Evolutionary conservation across 345 rosid species (phyloP), one percentile per base, ranked within the genome.

Genomic region (Eutrema japonicum): DNA sequence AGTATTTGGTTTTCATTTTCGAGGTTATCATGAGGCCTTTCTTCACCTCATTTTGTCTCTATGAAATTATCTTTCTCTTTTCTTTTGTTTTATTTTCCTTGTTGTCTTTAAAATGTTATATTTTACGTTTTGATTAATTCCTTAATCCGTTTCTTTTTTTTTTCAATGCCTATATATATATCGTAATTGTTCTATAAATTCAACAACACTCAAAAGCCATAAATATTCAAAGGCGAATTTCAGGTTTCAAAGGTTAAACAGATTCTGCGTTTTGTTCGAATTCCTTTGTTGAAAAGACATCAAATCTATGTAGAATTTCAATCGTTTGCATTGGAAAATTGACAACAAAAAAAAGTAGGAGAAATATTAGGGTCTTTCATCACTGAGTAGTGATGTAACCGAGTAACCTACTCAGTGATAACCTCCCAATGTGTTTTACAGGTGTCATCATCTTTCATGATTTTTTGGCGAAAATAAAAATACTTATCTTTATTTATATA

Each of bases 231-330:
- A 56, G 27, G 33, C 4, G 35, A 45, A 13, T 8, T 68, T 13
- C 33, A 45, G 29, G 40, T 41, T 67, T 41, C 41, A 33, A 12
- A 69, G 9, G 10, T 35, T 57, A 35, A 35, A 57, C 56, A 45
- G 55, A 33, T 18, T 69, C 36, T 68, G 54, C 22, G 2, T 43
- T 33, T 32, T 54, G 33, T 16, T 54, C 42, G 64, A 16, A 43
- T 43, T 12, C 33, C 22, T 33, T 42, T 68, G 16, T 55, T 32
- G 8, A n/a, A 14, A 37, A 10, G 27, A 30, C 9, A 26, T 11
- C 29, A 57, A 16, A 27, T 2, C 22, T 42, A 42, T 13, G 18
- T 41, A 41, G 10, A 26, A 2, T 22, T 59, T 38, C 3, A 41
- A 26, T 59, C 33, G 16, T 22, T 59, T 22, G 33, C 33, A 38